phyloP scores from a whole-genome alignment of 768 basidiomycete species.

The Hypholoma fasciculare region DNA sequence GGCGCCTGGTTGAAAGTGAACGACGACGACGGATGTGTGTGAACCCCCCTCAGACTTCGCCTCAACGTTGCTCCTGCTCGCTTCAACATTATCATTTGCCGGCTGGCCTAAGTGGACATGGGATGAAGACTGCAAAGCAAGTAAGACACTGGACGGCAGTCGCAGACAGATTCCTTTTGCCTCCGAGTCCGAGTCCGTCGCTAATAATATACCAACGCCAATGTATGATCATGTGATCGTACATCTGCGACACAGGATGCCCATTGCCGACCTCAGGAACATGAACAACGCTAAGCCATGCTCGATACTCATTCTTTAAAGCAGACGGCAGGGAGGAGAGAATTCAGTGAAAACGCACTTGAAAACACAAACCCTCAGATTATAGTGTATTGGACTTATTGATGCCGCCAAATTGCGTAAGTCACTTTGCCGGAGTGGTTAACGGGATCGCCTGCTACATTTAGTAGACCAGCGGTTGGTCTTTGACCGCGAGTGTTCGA shows the following conservation, averaged over 20 bases:
- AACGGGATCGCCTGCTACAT: slow-evolving; percentile 71
- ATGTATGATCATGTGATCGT: background rate
- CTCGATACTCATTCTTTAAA: no score
- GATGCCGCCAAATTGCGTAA: background rate
- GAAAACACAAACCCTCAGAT: background rate
- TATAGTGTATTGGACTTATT: background rate
- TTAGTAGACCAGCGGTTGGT: slow-evolving; percentile 9
- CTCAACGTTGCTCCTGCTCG: slow-evolving; percentile 21
- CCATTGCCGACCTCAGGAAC: no score
- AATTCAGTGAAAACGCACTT: background rate
- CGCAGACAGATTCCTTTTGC: background rate
- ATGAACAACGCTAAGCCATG: no score
- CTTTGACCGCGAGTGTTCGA: slow-evolving; percentile 13
- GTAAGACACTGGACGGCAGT: background rate
- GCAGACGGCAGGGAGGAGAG: no score
- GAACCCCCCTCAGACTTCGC: slow-evolving; percentile 24
- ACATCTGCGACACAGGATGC: background rate
- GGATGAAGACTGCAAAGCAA: background rate
- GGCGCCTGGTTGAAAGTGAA: slow-evolving; percentile 7
- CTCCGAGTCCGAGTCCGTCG: background rate
- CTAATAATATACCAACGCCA: background rate
- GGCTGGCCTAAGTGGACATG: background rate
- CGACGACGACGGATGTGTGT: slow-evolving; percentile 19
- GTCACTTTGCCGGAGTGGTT: slow-evolving; percentile 97
- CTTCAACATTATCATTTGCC: slow-evolving; percentile 26